Evolutionary conservation across 345 rosid genomes (phyloP), one percentile per base, ranked within the genome.

Genomic region (Gossypium ekmanianum): DNA sequence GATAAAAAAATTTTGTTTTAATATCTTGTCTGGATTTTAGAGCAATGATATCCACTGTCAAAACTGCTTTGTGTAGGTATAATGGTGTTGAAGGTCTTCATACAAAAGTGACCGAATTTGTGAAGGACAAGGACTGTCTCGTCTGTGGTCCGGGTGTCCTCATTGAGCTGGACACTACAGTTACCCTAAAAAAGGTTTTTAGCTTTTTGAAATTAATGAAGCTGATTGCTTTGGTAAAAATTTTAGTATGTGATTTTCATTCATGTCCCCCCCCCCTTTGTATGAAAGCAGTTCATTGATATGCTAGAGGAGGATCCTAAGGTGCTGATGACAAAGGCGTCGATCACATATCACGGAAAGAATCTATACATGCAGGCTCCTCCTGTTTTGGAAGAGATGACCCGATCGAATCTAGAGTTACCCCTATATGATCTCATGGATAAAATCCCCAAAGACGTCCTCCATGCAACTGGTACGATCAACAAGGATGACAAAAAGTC

Each of bases 61-160:
- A 73, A 34, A 72, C 29, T 41, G 29, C 39, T 71, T 80, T 77
- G 41, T 79, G 50, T 69, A 83, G 98, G 86, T 95, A 91, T 85
- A 91, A 91, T 72, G 99, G 99, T 3, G 94, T 85, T 76, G 96
- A 83, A 82, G 98, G 97, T 75, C 92, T 95, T 73, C 96, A 91
- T 81, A 83, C 88, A 74, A 80, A 93, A 86, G 99, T 89, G 73
- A 93, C 97, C 0, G 91, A 91, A 78, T 90, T 91, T 68, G 89
- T 68, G 87, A 91, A 84, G 80, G 89, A 90, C 80, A 85, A 83
- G 80, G 98, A 94, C 50, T 95, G 99, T 84, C 94, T 93, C 54
- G 96, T 88, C n/a, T 95, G 99, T 78, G 97, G 98, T 80, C 98
- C 99, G 6, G 97, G 96, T 29, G 85, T 93, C 79, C 93, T 89